Evolutionary conservation across 2,329 filamentous ascomycete genomes (phyloP), one percentile per base, ranked within the genome.

Genomic region (Epichloe scottii): DNA sequence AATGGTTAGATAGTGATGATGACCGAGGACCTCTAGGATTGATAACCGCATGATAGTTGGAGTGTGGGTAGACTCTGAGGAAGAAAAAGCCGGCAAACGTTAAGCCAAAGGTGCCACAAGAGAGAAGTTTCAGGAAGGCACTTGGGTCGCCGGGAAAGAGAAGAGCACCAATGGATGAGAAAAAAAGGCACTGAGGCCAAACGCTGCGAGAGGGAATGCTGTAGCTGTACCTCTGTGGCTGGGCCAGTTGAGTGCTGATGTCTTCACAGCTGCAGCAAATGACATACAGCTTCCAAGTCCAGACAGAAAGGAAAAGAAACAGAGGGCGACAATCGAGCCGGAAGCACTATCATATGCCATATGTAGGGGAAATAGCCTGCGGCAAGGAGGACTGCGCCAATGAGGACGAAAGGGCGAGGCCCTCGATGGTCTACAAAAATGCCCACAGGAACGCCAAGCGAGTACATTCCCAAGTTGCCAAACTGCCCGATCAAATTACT

Each of bases 121-220:
- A 82, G 40, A 98, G 74, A 30, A 97, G 71, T 56, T 91, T 73
- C 52, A 98, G 75, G 59, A 96, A 90, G 39, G 79, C 78, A 51
- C 85, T 84, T 1, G 89, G 93, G 60, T 94, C 82, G 39, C 89
- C 88, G 2, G 88, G 87, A 62, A 95, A 90, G 40, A 88, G 71
- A 45, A 94, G 63, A 17, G 81, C 80, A 21, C 89, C 87, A 35
- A 94, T 69, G 2, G 84, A 76, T 0, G 93, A 91, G 70, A 96
- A 98, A 72, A 97, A 95, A 98, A 93, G 50, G 93, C 93, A 64
- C 90, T 96, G 52, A 98, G 71, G 3, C 93, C 93, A 63, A 97
- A 97, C 3, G 88, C 90, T 51, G 93, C 88, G 51, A 97, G 70
- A 5, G 93, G 91, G 60, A 97, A 93, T 1, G 90, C 90, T 5